Base-by-base conservation (phyloP, 1,139 yeast genomes). In the Saccharomyces hybrid region DNA sequence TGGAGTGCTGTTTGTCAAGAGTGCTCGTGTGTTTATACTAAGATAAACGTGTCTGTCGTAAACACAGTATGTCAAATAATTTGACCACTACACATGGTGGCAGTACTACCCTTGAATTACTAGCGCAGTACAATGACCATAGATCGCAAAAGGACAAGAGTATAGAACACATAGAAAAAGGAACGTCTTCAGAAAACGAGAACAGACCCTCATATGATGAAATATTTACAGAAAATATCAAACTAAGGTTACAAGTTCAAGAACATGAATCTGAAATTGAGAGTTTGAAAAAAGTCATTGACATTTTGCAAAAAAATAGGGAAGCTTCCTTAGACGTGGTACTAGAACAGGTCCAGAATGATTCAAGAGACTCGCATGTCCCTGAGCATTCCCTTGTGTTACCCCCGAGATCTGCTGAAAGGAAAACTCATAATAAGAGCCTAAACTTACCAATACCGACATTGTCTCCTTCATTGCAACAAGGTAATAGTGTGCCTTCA, bases 331-430 rank as follows among this genome's bases (percentile, higher is more conserved):
- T 54, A 23, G 61, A 57, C 5, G 52, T 52, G 29, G 46, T 60
- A 5, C 54, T 55, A 16, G 58, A 60, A 23, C 57, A 56, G 46
- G 54, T 52, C 3, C 55, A 51, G 7, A 52, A 54, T 13, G 56
- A 52, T 6, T 34, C 56, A 4, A 47, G 16, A n/a, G 46, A 44
- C 3, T 27, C 55, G 2, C n/a, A 47, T 8, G 31, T 51, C 5
- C 19, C 50, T 13, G 56, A 54, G 27, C 55, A 58, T 41, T 59
- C 58, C 19, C 51, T 64, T 5, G 52, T 54, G 7, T 52, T 66
- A 46, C 71, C 71, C 23, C 67, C 69, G 32, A 58, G 71, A 51
- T 68, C 70, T 2, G 62, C 64, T 1, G 67, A 66, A 14, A 62
- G 71, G 38, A 60, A 57, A 34, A 61, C 54, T 9, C 58, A 61